Conservation (phyloP, 106 monocot species). For the Alisma plantagoaquatica region DNA sequence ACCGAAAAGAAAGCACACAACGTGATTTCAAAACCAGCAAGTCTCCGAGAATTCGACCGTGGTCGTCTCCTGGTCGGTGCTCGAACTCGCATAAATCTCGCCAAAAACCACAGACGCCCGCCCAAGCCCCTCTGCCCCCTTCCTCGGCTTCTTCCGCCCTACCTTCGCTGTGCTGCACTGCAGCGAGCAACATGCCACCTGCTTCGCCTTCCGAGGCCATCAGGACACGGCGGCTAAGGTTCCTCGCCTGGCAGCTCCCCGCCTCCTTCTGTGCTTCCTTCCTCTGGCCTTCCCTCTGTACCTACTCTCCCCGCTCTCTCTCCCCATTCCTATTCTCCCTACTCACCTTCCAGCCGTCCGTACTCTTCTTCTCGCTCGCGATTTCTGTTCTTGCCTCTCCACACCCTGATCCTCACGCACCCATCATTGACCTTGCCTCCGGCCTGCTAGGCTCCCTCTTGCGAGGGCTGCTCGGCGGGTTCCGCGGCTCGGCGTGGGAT, state of each 20-base stretch:
- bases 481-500: conserved; percentile 4
- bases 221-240: conserved; percentile 64
- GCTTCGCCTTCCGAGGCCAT: conserved; percentile 32
- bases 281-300: conserved; percentile 24
- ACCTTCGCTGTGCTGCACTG: no score
- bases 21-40: no score
- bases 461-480: conserved; percentile 27
- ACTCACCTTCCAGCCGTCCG: conserved; percentile 15
- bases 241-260: conserved; percentile 76
- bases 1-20: no score
- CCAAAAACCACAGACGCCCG: no score
- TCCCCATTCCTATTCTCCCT: conserved; percentile 16
- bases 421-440: conserved; percentile 17
- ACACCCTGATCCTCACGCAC: conserved; percentile 21
- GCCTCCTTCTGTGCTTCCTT: conserved; percentile 21
- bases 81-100: no score
- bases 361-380: conserved; percentile 21
- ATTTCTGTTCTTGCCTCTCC: conserved; percentile 30
- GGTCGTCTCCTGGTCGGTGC: no score
- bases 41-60: no score
- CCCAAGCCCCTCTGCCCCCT: no score
- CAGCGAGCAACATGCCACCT: no score
- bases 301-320: conserved; percentile 16
- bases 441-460: conserved; percentile 24
- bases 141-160: no score